phyloP scores from a whole-genome alignment of 345 rosid species.

The Ricinus communis region DNA sequence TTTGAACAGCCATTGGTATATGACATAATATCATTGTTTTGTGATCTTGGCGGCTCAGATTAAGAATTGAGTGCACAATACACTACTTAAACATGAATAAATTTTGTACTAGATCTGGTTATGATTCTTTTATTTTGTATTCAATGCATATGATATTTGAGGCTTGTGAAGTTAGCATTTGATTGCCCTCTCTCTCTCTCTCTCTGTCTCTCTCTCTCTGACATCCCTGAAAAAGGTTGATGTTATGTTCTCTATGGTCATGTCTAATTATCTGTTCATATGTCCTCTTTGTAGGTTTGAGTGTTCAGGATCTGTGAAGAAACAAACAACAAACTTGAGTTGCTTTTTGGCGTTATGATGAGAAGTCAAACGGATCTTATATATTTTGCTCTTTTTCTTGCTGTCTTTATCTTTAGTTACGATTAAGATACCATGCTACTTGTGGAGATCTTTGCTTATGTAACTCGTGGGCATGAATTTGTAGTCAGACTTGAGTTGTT shows the following conservation, averaged over 20 bases:
- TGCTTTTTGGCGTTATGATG: background rate
- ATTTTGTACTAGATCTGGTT: too few relatives aligned
- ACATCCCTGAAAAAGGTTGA: background rate
- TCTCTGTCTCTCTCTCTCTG: background rate
- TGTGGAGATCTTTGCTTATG: background rate
- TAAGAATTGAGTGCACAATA: background rate
- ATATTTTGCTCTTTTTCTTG: background rate
- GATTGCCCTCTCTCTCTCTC: too few relatives aligned
- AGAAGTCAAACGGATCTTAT: conserved; percentile 7
- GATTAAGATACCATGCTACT: background rate
- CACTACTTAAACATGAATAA: background rate
- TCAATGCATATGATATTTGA: too few relatives aligned
- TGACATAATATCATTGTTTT: background rate
- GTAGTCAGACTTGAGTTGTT: background rate
- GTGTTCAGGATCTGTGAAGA: conserved; percentile 30
- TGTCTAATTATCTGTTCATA: background rate
- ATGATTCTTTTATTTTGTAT: too few relatives aligned
- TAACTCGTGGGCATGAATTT: background rate
- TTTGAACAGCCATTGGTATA: too few relatives aligned
- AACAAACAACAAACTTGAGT: background rate
- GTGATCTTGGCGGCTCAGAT: background rate
- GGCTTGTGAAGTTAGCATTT: too few relatives aligned
- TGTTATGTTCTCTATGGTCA: too few relatives aligned
- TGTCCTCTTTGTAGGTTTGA: conserved; percentile 22
- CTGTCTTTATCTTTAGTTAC: background rate